phyloP scores from a whole-genome alignment of 139 green algal genomes.

The Ostreobium quekettii region DNA sequence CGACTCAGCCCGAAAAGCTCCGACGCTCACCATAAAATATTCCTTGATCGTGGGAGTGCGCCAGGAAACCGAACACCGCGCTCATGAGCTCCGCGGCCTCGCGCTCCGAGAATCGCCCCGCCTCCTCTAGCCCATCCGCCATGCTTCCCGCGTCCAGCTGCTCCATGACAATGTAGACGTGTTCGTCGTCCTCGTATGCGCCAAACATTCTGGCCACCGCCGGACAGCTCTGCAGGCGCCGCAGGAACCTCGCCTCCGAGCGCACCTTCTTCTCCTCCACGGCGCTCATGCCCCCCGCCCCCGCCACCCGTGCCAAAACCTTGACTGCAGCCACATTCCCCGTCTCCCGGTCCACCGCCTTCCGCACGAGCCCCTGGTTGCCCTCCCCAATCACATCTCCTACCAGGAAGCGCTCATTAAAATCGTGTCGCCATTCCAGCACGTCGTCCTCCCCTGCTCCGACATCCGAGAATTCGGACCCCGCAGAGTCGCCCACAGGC shows the following conservation, averaged over 20 bases:
- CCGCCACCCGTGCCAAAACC: constrained; percentile 27
- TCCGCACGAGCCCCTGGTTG: constrained; percentile 27
- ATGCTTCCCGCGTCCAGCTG: constrained; percentile 33
- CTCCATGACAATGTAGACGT: constrained; percentile 45
- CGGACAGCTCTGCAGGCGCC: constrained; percentile 20
- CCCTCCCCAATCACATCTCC: constrained; percentile 22
- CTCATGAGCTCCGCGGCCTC: constrained; percentile 35
- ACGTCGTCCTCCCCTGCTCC: too few relatives aligned
- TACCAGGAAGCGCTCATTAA: not conserved
- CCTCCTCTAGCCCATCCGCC: constrained; percentile 27
- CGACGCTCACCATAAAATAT: constrained; percentile 39
- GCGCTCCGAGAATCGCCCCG: constrained; percentile 32
- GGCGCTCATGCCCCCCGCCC: not conserved
- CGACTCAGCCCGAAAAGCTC: too few relatives aligned
- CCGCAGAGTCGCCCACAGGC: too few relatives aligned
- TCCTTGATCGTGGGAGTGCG: constrained; percentile 35
- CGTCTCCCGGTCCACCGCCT: constrained; percentile 24
- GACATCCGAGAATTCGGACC: too few relatives aligned
- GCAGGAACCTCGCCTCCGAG: constrained; percentile 17
- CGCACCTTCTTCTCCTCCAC: constrained; percentile 14
- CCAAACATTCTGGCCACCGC: constrained; percentile 29
- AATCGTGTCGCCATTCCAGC: not conserved
- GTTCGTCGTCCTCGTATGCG: constrained; percentile 34
- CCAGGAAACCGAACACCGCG: constrained; percentile 40
- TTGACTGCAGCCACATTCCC: constrained; percentile 36